Evolutionary conservation across 1,139 yeast species (phyloP).

Genomic region (Suhomyces maxii): DNA sequence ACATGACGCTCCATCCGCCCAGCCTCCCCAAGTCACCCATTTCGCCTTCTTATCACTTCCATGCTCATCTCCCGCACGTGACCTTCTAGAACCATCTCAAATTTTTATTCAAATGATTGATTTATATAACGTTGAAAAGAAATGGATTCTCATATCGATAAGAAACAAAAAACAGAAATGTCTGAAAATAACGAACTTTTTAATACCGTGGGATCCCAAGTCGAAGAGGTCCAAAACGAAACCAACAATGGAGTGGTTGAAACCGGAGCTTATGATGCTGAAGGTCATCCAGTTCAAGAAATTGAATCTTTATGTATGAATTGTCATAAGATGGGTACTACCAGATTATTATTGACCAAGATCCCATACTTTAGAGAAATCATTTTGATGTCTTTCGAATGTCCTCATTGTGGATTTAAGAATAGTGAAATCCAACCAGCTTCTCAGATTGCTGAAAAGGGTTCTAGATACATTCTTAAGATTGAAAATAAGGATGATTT

Average conservation of each 20-base stretch:
- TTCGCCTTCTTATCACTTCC: too few species aligned
- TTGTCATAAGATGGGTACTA: slow-evolving; percentile 82
- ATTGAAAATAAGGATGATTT: slow-evolving; percentile 74
- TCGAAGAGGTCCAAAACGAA: slow-evolving; percentile 11
- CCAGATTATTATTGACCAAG: slow-evolving; percentile 78
- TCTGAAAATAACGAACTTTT: slow-evolving; percentile 44
- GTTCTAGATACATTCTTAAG: slow-evolving; percentile 69
- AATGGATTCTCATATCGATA: slow-evolving; percentile 16
- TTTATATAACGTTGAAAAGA: slow-evolving; percentile 1
- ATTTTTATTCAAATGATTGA: slow-evolving; percentile 1
- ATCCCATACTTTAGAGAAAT: slow-evolving; percentile 93
- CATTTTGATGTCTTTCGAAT: slow-evolving; percentile 90
- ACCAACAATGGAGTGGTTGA: slow-evolving; percentile 12
- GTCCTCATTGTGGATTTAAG: slow-evolving; percentile 91
- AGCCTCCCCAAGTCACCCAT: too few species aligned
- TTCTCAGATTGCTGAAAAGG: slow-evolving; percentile 83
- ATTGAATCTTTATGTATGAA: slow-evolving; percentile 95
- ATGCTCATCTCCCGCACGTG: slow-evolving; percentile 12
- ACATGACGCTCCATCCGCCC: too few species aligned
- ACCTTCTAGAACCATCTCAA: slow-evolving; percentile 8
- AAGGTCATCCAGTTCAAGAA: slow-evolving; percentile 96
- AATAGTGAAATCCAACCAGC: slow-evolving; percentile 96
- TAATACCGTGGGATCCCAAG: slow-evolving; percentile 50
- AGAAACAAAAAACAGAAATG: slow-evolving; percentile 19
- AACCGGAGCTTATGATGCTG: slow-evolving; percentile 76